Percentiles rank a stretch among this genome's conserved stretches.
Evolutionary conservation across 2,329 filamentous ascomycete genomes (phyloP).

Genomic region (Penicillium sp.): DNA sequence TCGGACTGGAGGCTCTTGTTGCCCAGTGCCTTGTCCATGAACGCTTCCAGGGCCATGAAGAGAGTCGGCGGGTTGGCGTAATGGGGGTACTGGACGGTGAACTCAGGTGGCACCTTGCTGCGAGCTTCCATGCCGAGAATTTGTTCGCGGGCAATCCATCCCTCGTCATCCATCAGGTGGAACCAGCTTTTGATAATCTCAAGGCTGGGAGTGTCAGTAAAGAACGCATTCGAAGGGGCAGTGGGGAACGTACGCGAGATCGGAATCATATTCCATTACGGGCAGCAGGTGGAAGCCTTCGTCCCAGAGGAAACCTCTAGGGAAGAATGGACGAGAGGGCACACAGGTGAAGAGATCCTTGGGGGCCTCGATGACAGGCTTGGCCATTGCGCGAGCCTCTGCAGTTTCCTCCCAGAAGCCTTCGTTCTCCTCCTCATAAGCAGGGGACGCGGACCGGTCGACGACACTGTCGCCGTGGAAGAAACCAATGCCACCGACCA

Average conservation of each 20-base stretch:
- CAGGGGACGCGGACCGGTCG: conserved; percentile 85
- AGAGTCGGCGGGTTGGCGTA: conserved; percentile 96
- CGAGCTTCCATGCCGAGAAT: conserved; percentile 89
- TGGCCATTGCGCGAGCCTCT: conserved; percentile 68
- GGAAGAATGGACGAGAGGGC: conserved; percentile 93
- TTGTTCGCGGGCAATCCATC: conserved; percentile 96
- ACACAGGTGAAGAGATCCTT: conserved; percentile 88
- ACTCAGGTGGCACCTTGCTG: conserved; percentile 90
- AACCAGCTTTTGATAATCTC: conserved; percentile 96
- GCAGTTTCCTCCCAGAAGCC: conserved; percentile 93
- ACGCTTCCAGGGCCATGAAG: conserved; percentile 82
- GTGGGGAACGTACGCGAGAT: conserved; percentile 61
- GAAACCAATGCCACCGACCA: conserved; percentile 91
- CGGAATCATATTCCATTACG: conserved; percentile 90
- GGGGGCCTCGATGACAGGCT: conserved; percentile 73
- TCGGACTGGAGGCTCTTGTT: conserved; percentile 34
- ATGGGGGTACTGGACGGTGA: conserved; percentile 93
- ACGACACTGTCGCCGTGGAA: conserved; percentile 88
- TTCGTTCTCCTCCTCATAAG: conserved; percentile 94
- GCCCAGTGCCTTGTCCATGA: conserved; percentile 73
- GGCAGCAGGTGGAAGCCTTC: conserved; percentile 94
- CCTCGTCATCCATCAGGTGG: conserved; percentile 91
- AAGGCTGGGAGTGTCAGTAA: conserved; percentile 41
- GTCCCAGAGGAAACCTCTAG: conserved; percentile 95
- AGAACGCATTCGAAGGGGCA: conserved; percentile 7